Conservation (phyloP, 345 rosid species). For the Brassica carinata region DNA sequence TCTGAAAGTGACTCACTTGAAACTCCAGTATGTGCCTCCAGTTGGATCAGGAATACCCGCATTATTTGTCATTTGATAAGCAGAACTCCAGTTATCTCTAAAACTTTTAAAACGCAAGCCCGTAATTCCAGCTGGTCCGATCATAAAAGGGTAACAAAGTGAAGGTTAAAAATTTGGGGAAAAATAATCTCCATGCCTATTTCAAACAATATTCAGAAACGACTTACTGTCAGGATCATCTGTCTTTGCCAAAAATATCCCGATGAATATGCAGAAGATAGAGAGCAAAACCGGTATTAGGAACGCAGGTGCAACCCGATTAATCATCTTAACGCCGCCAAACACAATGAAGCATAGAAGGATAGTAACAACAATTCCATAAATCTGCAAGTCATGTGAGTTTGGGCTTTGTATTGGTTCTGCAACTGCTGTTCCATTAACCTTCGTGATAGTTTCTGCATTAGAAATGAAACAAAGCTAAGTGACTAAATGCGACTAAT, state of each 20-base stretch:
- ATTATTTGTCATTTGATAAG: constrained; percentile 81
- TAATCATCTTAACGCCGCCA: constrained; percentile 99
- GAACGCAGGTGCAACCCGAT: constrained; percentile 98
- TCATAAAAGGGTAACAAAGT: constrained; percentile 1
- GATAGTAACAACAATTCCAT: constrained; percentile 91
- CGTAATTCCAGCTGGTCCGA: constrained; percentile 77
- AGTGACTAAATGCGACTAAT: constrained; percentile 13
- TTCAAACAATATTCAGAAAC: constrained; percentile 14
- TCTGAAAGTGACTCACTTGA: constrained; percentile 64
- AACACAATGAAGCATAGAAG: constrained; percentile 92
- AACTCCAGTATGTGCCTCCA: constrained; percentile 79
- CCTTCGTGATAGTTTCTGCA: constrained; percentile 73
- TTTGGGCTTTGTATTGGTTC: constrained; percentile 61
- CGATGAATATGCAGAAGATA: constrained; percentile 85
- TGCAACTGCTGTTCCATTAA: constrained; percentile 62
- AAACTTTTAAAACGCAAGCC: constrained; percentile 80
- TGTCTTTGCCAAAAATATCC: constrained; percentile 66
- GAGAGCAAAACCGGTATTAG: constrained; percentile 92
- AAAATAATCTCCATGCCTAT: background rate
- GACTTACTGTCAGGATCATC: constrained; percentile 74
- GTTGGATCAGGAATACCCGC: constrained; percentile 92
- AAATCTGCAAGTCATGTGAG: constrained; percentile 91
- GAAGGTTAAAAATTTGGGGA: constrained; percentile 15
- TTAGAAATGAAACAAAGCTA: constrained; percentile 13
- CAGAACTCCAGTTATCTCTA: constrained; percentile 89